Base-by-base conservation (phyloP, 208 protist genomes). In the Crithidia expoeki region DNA sequence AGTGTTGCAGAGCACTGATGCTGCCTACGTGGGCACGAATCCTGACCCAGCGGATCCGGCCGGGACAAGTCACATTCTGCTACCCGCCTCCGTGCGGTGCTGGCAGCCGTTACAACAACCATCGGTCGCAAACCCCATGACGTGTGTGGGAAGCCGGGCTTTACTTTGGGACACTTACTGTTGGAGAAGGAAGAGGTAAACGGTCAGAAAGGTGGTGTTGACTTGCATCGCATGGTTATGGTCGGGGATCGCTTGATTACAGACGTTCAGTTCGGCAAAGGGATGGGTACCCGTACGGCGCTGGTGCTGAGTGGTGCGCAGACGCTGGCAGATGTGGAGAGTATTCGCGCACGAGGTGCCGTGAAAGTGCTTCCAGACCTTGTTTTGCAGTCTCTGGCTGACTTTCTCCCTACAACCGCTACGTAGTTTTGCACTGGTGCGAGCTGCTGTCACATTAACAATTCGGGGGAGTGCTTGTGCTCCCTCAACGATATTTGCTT, bases 181-280 rank as follows among this genome's bases (percentile, higher is more conserved):
- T 80, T 90, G 36, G 77, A 68, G 64, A 72, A 63, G 21, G 83
- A 91, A 57, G 70, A 71, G 36, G 33, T 30, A 44, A 36, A 63
- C 2, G 66, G 52, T 38, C 46, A 21, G 4, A 9, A 10, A 0
- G 83, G 36, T 14, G 36, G 36, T 40, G 36, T 89, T 50, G 74
- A 57, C 10, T 53, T 85, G 53, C 81, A 74, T 14, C 53, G 59
- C 14, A 33, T 51, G 56, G 52, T 90, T 21, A 90, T 94, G 85
- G 57, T 94, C 5, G 88, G 88, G 4, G 88, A 94, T 51, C 79
- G 88, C 5, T 72, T 91, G 16, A 85, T 77, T 34, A 90, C 85
- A 17, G 85, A 90, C 59, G 72, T 89, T 44, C 68, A 72, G 19
- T 94, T 91, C 81, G 85, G 88, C 33, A 91, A 89, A 51, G 66